Conservation (phyloP, 176 grass and related monocot genomes). For the Miscanthus lutarioriparius region DNA sequence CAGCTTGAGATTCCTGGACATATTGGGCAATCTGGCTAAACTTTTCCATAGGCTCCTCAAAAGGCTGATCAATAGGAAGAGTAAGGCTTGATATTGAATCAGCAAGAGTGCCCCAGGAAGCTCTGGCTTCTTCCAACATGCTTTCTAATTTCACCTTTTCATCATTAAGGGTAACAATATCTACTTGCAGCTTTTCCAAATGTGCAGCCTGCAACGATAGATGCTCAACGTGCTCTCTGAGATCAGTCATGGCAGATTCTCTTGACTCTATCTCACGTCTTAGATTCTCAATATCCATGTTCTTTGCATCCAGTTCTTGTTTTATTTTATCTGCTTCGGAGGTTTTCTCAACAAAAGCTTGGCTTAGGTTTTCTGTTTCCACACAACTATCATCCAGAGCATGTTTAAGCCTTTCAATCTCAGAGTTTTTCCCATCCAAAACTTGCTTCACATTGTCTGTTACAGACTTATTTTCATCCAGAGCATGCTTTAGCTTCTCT, state of each 20-base stretch:
- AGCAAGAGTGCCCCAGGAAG: constrained; percentile 50
- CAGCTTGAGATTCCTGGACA: constrained; percentile 63
- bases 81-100: constrained; percentile 57
- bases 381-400: constrained; percentile 40
- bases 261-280: constrained; percentile 57
- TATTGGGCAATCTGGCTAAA: constrained; percentile 54
- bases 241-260: constrained; percentile 53
- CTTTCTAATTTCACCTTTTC: constrained; percentile 52
- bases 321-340: constrained; percentile 40
- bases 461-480: constrained; percentile 58
- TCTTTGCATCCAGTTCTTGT: constrained; percentile 29
- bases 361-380: constrained; percentile 56
- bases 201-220: constrained; percentile 51
- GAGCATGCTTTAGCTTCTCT: constrained; percentile 44
- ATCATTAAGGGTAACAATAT: constrained; percentile 54
- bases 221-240: constrained; percentile 57
- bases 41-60: constrained; percentile 63
- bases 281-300: constrained; percentile 41
- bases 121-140: constrained; percentile 58
- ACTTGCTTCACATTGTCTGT: constrained; percentile 39
- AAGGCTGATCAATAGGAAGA: constrained; percentile 55
- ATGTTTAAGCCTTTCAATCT: constrained; percentile 47
- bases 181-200: constrained; percentile 56
- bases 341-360: constrained; percentile 37
- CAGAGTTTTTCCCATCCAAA: constrained; percentile 26